Base-by-base conservation (phyloP, 2,329 filamentous ascomycete genomes). In the Diaporthe nobilis region DNA sequence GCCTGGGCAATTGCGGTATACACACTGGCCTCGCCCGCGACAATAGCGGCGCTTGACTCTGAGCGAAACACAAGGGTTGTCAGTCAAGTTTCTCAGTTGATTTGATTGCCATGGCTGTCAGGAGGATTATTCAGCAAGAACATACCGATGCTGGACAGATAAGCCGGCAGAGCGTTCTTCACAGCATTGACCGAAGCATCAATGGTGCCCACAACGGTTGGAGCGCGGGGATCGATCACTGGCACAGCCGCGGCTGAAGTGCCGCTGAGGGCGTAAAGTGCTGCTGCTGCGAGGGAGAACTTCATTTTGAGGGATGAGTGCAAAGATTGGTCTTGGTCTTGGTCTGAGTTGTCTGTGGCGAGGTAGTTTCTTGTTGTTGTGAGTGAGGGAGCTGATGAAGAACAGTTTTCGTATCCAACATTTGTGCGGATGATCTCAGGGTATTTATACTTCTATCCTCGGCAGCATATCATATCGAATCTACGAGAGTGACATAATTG, bases 141-240 rank as follows among this genome's bases (percentile, higher is more conserved):
- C 63, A n/a, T 53, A 68, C 63, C 20, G 47, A 68, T 68, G 10
- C 28, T 53, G 12, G 22, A 12, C 22, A 53, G 22, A n/a, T 68
- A 68, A 39, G 22, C 15, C 10, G 63, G 8, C 5, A 53, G 1
- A 12, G 63, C 39, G 6, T 9, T 17, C 12, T 12, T 17, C 47
- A 53, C 63, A 51, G 44, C 28, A 20, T 10, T 20, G 6, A 68
- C 31, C 1, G 63, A 37, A 12, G 9, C 63, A 28, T 37, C 20
- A 22, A 68, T 49, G 63, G 63, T 68, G 22, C 63, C 44, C 9
- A 68, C 31, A n/a, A 53, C 63, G 9, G 63, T 68, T 25, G 63
- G 42, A 25, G 10, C 31, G n/a, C 34, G 63, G 22, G 28, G 20
- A 22, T 68, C 44, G 44, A 68, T 51, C 22, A n/a, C 37, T 39